These are phyloP conservation scores for Skeletonema marinoi DNA, from an alignment of 108 stramenopile species.

Conservation along the genomic window DNA sequence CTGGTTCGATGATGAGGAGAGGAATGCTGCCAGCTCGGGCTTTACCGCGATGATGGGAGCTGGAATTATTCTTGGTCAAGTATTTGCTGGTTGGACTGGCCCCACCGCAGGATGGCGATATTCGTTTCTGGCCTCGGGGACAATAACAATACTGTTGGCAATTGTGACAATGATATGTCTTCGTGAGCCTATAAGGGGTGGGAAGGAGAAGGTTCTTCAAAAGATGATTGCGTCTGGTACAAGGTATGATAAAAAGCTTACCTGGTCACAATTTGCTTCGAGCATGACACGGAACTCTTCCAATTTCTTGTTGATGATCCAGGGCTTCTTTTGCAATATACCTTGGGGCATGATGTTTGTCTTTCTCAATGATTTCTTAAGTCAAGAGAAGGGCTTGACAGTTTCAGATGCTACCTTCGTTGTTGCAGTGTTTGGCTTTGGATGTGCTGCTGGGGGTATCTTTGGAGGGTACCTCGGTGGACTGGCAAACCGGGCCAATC, in stretches of 20 bases:
- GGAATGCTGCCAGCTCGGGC: conserved; percentile 69
- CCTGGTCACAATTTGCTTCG: conserved; percentile 60
- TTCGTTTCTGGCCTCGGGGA: conserved; percentile 54
- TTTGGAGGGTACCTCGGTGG: conserved; percentile 62
- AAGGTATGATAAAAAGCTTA: conserved; percentile 71
- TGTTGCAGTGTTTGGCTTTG: conserved; percentile 62
- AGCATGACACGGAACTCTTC: conserved; percentile 56
- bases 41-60: conserved; percentile 81
- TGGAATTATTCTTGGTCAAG: conserved; percentile 69
- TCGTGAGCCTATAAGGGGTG: conserved; percentile 68
- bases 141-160: conserved; percentile 40
- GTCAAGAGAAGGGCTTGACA: conserved; percentile 67
- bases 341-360: conserved; percentile 78
- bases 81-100: conserved; percentile 67
- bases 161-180: conserved; percentile 53
- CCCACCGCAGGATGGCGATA: conserved; percentile 54
- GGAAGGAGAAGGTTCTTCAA: conserved; percentile 69
- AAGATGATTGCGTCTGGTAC: conserved; percentile 59
- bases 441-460: conserved; percentile 67
- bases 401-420: conserved; percentile 68
- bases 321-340: conserved; percentile 66
- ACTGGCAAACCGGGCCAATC: conserved; percentile 31
- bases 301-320: conserved; percentile 59
- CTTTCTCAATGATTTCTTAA: conserved; percentile 72
- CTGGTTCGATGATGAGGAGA: conserved; percentile 64